Evolutionary conservation across 2,329 filamentous ascomycete genomes (phyloP), one percentile per base, ranked within the genome.

Genomic region (Simplicillium aogashimaense): DNA sequence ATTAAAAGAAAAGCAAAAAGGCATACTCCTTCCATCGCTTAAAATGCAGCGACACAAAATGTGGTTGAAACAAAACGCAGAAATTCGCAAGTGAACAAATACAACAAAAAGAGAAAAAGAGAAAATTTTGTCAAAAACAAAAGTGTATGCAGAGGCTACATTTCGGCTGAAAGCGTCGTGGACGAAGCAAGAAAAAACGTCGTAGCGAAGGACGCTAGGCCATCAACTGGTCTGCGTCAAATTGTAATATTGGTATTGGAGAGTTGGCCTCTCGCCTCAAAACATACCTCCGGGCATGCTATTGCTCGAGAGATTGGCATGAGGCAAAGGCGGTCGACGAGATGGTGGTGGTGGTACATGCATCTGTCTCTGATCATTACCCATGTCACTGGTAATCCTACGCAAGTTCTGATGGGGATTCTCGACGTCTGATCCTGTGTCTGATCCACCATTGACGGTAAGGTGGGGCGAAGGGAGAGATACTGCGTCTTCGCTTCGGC

Each of bases 221-320:
- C 30, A 12, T 10, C 20, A 5, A 8, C 13, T 29, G 18, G 28
- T 29, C 12, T 11, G 28, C 17, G 15, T n/a, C 20, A 16, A 18
- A 29, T 3, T 31, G 10, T 8, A 31, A 15, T 34, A 16, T 29
- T 33, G 29, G 35, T 18, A n/a, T 7, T n/a, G 11, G n/a, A 17
- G n/a, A 12, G 31, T 16, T 33, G 29, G 11, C 13, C 3, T 9
- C 9, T 14, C 34, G n/a, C 35, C 43, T 60, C 50, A 70, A 43
- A 70, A 69, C 66, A 70, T 67, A 38, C 67, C 67, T 16, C 66
- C 67, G 0, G 66, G 61, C 43, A 63, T 43, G 40, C 45, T 54
- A 40, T 55, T 53, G 36, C 47, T 52, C n/a, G 54, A 47, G 36
- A 59, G 50, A 40, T 47, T 50, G 35, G 48, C 48, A 41, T 39